Evolutionary conservation across 2,329 filamentous ascomycete species (phyloP).

Genomic region (Aspergillus quadricinctus): DNA sequence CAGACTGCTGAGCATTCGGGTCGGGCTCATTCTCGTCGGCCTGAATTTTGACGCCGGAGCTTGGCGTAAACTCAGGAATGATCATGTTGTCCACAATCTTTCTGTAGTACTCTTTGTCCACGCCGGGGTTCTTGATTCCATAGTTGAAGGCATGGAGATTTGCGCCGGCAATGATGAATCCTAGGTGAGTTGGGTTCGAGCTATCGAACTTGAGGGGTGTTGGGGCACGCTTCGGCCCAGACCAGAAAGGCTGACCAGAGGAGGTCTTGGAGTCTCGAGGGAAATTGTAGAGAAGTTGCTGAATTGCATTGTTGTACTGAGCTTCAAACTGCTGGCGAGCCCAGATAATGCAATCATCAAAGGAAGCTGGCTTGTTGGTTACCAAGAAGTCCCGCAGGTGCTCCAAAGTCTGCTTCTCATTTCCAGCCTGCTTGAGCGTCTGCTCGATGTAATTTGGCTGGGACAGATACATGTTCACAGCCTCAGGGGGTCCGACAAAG

Average conservation of each 20-base stretch:
- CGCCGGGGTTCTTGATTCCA: slow-evolving; percentile 79
- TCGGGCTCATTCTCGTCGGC: slow-evolving; percentile 93
- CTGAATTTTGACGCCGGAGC: slow-evolving; percentile 91
- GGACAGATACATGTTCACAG: slow-evolving; percentile 88
- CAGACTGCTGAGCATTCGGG: slow-evolving; percentile 64
- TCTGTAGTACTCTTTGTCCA: slow-evolving; percentile 66
- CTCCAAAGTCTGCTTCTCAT: slow-evolving; percentile 90
- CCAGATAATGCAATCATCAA: slow-evolving; percentile 97
- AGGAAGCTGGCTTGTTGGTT: slow-evolving; percentile 82
- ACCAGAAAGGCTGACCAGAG: slow-evolving; percentile 91
- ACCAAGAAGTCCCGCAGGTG: slow-evolving; percentile 86
- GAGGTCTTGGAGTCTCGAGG: slow-evolving; percentile 89
- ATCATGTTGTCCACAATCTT: slow-evolving; percentile 88
- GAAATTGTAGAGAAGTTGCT: slow-evolving; percentile 94
- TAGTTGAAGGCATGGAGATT: slow-evolving; percentile 98
- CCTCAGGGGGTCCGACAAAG: slow-evolving; percentile 90
- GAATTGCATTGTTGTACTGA: slow-evolving; percentile 94
- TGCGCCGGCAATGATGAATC: slow-evolving; percentile 81
- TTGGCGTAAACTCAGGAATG: slow-evolving; percentile 88
- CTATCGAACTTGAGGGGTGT: slow-evolving; percentile 85
- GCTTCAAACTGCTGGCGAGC: slow-evolving; percentile 90
- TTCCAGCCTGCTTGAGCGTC: slow-evolving; percentile 86
- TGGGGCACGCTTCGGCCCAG: slow-evolving; percentile 93
- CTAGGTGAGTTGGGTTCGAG: slow-evolving; percentile 78
- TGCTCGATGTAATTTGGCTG: slow-evolving; percentile 86